These are phyloP conservation scores for Trichoderma gracile DNA, from an alignment of 2,329 filamentous ascomycete genomes.

Conservation along the genomic window DNA sequence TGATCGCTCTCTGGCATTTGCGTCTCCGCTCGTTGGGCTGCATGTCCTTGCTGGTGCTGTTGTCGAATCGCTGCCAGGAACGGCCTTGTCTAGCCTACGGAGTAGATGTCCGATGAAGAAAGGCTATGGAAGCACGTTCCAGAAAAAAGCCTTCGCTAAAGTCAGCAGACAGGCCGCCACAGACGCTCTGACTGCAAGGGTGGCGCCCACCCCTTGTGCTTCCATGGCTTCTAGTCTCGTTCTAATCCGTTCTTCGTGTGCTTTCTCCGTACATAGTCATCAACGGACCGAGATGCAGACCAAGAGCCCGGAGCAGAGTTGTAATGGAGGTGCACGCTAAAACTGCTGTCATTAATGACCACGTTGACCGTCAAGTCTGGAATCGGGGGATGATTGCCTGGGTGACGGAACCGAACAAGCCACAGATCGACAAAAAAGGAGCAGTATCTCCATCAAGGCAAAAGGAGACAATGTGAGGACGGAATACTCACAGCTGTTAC, in stretches of 20 bases:
- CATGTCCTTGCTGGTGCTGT: slow-evolving; percentile 2
- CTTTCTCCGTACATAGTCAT: not conserved
- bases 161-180: slow-evolving; percentile 15
- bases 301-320: slow-evolving; percentile 15
- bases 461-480: not conserved
- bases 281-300: not conserved
- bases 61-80: slow-evolving; percentile 12
- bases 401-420: not conserved
- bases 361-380: not conserved
- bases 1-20: slow-evolving; percentile 12
- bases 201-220: slow-evolving; percentile 1
- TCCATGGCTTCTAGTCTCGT: slow-evolving; percentile 20
- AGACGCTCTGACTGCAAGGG: not conserved
- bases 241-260: slow-evolving; percentile 3
- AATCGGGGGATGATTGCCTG: not conserved
- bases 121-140: slow-evolving; percentile 10
- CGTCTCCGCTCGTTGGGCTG: slow-evolving; percentile 23
- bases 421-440: not conserved
- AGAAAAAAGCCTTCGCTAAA: slow-evolving; percentile 13
- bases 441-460: not conserved
- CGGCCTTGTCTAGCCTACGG: slow-evolving; percentile 13
- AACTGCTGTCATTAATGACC: not conserved
- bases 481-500: not conserved
- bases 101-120: slow-evolving; percentile 21
- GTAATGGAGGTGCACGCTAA: slow-evolving; percentile 15